These are phyloP conservation scores for Triticum timopheevii DNA, from an alignment of 176 grass and related monocot species.

Conservation along the genomic window DNA sequence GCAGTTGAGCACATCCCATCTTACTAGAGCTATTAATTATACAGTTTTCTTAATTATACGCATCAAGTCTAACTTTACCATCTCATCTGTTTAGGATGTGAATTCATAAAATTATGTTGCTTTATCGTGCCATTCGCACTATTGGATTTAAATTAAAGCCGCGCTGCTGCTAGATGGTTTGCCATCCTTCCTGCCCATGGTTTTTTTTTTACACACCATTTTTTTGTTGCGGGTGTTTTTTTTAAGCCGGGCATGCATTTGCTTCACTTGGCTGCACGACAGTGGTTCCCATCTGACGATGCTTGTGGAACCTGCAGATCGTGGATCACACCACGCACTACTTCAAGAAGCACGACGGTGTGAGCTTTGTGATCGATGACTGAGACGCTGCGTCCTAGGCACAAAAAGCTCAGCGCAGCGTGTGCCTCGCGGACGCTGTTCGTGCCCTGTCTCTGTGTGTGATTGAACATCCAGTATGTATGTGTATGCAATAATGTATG, in stretches of 20 bases:
- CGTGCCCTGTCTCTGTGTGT: not conserved
- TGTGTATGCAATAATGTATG: too few species aligned
- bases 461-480: too few species aligned
- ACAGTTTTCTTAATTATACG: not conserved
- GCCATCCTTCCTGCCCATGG: too few species aligned
- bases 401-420: not conserved
- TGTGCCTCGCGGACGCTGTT: not conserved
- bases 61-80: not conserved
- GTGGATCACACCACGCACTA: conserved; percentile 79
- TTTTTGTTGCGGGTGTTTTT: too few species aligned
- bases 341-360: conserved; percentile 53
- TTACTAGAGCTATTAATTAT: not conserved
- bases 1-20: not conserved
- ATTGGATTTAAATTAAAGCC: too few species aligned
- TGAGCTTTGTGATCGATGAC: conserved; percentile 66
- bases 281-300: not conserved
- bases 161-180: too few species aligned
- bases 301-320: conserved; percentile 41
- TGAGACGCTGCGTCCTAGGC: conserved; percentile 6
- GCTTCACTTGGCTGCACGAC: not conserved
- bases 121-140: too few species aligned
- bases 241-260: not conserved
- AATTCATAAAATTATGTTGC: not conserved
- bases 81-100: not conserved
- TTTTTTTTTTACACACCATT: too few species aligned